These are phyloP conservation scores for Aspergillus thermomutatus DNA, from an alignment of 2,329 filamentous ascomycete genomes.

Conservation along the genomic window DNA sequence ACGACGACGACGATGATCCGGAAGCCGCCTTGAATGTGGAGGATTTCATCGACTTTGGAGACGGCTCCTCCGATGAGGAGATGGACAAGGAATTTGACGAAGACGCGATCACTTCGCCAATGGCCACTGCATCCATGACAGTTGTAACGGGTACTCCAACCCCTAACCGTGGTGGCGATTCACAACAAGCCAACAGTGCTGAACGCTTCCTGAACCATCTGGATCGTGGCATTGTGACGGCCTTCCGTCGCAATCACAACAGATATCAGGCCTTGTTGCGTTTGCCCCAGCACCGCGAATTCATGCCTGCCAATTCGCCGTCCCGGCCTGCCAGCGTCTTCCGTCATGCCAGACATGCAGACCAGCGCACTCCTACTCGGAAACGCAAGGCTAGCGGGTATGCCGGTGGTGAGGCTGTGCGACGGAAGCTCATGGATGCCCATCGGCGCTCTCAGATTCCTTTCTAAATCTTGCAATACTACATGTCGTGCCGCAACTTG, in stretches of 20 bases:
- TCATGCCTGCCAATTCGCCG: slow-evolving; percentile 44
- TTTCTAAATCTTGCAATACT: slow-evolving; percentile 21
- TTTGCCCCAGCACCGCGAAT: slow-evolving; percentile 45
- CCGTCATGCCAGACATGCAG: slow-evolving; percentile 37
- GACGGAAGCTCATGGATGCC: slow-evolving; percentile 43
- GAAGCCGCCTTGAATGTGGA: slow-evolving; percentile 61
- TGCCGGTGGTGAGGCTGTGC: slow-evolving; percentile 40
- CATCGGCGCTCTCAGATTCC: slow-evolving; percentile 39
- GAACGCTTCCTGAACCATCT: slow-evolving; percentile 64
- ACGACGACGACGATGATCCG: slow-evolving; percentile 65
- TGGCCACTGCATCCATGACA: slow-evolving; percentile 46
- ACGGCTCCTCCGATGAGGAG: slow-evolving; percentile 59
- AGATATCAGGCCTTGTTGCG: slow-evolving; percentile 49
- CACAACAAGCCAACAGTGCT: slow-evolving; percentile 29
- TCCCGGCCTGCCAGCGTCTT: slow-evolving; percentile 43
- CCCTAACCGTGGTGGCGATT: slow-evolving; percentile 31
- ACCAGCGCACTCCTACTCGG: slow-evolving; percentile 39
- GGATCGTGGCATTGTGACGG: slow-evolving; percentile 68
- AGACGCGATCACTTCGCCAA: slow-evolving; percentile 40
- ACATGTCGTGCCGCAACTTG: background rate
- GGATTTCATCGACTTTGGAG: slow-evolving; percentile 69
- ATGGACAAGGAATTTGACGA: slow-evolving; percentile 51
- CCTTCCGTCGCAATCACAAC: slow-evolving; percentile 65
- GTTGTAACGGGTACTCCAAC: slow-evolving; percentile 31
- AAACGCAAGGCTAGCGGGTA: slow-evolving; percentile 39